Conservation (phyloP, 148 eudicot species). For the Rhododendron molle region DNA sequence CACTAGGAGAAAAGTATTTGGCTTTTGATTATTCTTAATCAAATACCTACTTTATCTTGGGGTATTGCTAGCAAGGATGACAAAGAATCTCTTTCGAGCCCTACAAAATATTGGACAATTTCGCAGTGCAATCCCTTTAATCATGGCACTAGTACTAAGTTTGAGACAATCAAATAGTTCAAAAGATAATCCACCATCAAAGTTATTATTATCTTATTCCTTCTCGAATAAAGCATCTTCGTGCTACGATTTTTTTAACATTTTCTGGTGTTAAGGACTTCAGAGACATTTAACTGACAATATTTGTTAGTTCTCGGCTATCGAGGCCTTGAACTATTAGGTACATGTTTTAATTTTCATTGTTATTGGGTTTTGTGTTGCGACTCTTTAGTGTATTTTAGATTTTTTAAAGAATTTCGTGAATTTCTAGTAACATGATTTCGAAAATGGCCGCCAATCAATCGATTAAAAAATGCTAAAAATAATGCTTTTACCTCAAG, state of each 20-base stretch:
- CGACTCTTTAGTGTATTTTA: background rate
- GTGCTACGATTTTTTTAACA: background rate
- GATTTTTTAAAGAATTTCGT: background rate
- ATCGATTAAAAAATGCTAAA: background rate
- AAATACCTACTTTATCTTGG: background rate
- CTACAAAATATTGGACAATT: slow-evolving; percentile 2
- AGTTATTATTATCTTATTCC: background rate
- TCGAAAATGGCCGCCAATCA: background rate
- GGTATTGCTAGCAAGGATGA: background rate
- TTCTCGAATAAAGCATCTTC: background rate
- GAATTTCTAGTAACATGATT: background rate
- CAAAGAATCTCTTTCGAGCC: slow-evolving; percentile 15
- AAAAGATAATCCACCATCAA: background rate
- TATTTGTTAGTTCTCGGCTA: background rate
- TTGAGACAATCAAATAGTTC: background rate
- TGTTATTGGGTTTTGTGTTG: too few species aligned
- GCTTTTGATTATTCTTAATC: background rate
- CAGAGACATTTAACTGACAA: background rate
- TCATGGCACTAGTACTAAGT: slow-evolving; percentile 5
- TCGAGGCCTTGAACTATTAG: background rate
- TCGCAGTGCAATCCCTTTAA: slow-evolving; percentile 1
- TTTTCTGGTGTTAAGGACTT: background rate
- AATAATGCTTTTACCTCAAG: background rate
- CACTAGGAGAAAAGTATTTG: background rate
- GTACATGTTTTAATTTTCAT: background rate